Evolutionary conservation across 495 filamentous ascomycete species (phyloP).

Genomic region (Penicillium ucsense): DNA sequence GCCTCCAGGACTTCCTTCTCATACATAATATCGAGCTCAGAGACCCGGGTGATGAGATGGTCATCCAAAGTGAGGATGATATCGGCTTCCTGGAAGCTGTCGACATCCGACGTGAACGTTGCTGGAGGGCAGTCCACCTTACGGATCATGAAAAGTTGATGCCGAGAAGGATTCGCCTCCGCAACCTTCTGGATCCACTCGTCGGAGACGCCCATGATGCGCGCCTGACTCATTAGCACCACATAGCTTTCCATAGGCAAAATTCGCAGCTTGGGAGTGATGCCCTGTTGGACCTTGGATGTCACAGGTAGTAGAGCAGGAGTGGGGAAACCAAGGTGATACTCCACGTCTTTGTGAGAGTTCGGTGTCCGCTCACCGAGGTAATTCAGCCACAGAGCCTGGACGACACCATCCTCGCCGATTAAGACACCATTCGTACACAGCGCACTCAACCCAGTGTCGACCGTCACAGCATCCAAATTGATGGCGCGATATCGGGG

Average conservation of each 20-base stretch:
- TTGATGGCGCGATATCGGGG: conserved; percentile 96
- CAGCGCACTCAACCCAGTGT: conserved; percentile 80
- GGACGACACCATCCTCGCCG: conserved; percentile 80
- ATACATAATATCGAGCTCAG: conserved; percentile 95
- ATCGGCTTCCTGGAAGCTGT: conserved; percentile 73
- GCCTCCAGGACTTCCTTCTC: conserved; percentile 75
- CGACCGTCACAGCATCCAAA: conserved; percentile 93
- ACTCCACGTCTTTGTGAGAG: conserved; percentile 85
- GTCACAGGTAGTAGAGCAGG: conserved; percentile 80
- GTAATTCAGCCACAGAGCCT: conserved; percentile 94
- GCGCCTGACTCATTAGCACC: conserved; percentile 94
- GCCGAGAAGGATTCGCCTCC: conserved; percentile 73
- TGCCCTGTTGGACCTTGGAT: conserved; percentile 69
- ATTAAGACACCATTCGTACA: conserved; percentile 94
- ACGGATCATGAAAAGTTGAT: conserved; percentile 97
- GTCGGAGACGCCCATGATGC: conserved; percentile 94
- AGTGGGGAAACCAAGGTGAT: conserved; percentile 88
- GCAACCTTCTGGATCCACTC: conserved; percentile 91
- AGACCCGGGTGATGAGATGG: conserved; percentile 84
- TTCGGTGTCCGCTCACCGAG: conserved; percentile 75
- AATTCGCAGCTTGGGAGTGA: conserved; percentile 73
- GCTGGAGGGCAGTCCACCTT: conserved; percentile 71
- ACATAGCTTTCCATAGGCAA: conserved; percentile 89
- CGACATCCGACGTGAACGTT: conserved; percentile 21
- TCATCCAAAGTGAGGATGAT: conserved; percentile 86